Percentiles rank a stretch among this genome's conserved stretches.
phyloP scores from a whole-genome alignment of 202 grass and related monocot genomes.

The Brachypodium distachyon region DNA sequence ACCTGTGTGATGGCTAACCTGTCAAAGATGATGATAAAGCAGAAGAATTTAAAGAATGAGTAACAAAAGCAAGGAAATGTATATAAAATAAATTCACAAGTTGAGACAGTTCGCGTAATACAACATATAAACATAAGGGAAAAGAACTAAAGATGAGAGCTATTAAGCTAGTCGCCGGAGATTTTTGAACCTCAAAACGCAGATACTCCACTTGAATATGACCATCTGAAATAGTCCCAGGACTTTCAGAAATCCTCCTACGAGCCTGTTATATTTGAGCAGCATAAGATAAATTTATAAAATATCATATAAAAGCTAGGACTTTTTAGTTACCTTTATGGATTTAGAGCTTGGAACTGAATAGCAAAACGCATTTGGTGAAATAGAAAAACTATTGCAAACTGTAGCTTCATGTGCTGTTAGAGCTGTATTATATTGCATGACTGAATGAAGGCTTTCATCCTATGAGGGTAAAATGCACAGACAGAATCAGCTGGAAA shows the following conservation, averaged over 20 bases:
- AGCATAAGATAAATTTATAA: not conserved
- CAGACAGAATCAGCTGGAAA: conserved; percentile 12
- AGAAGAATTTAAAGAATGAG: conserved; percentile 7
- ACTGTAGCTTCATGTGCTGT: conserved; percentile 26
- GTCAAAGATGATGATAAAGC: conserved; percentile 16
- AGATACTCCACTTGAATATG: conserved; percentile 60
- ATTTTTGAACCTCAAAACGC: conserved; percentile 69
- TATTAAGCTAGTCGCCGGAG: not conserved
- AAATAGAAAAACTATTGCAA: conserved; percentile 30
- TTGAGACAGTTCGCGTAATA: not conserved
- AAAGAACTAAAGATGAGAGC: not conserved
- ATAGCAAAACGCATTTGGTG: conserved; percentile 29
- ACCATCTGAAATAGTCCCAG: conserved; percentile 23
- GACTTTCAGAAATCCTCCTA: conserved; percentile 34
- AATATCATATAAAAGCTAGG: not conserved
- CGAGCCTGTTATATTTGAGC: conserved; percentile 35
- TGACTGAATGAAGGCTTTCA: conserved; percentile 28
- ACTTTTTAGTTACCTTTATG: conserved; percentile 24
- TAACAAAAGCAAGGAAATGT: not conserved
- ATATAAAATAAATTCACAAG: not conserved
- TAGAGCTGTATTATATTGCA: conserved; percentile 26
- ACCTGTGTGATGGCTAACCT: conserved; percentile 89
- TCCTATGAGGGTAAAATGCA: conserved; percentile 26
- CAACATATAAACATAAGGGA: not conserved
- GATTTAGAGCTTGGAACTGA: conserved; percentile 45